phyloP scores from a whole-genome alignment of 192 early-diverging fungal genomes.

The Umbelopsis sp. region DNA sequence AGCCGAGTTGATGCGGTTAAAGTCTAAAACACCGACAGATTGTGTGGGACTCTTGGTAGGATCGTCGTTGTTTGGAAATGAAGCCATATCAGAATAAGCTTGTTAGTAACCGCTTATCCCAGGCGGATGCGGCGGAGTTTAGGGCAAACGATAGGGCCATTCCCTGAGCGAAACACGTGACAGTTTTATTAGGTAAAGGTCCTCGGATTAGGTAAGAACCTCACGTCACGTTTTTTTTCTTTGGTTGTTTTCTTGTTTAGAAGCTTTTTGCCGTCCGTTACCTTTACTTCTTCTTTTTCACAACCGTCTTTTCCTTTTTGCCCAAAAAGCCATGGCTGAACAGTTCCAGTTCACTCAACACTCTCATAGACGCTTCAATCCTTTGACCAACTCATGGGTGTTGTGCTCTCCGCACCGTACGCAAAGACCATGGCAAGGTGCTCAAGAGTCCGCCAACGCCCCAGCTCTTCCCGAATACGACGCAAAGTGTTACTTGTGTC shows the following conservation, averaged over 20 bases:
- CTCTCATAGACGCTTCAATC: constrained; percentile 89
- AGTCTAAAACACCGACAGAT: background rate
- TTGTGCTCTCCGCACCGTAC: constrained; percentile 97
- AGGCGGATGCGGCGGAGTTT: no score
- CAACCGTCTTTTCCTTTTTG: background rate
- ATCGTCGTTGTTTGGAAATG: no score
- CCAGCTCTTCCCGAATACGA: constrained; percentile 67
- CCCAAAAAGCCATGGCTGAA: constrained; percentile 1
- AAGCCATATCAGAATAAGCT: no score
- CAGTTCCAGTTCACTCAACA: constrained; percentile 61
- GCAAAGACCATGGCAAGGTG: constrained; percentile 91
- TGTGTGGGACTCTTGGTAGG: background rate
- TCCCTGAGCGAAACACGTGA: no score
- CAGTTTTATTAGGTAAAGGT: no score
- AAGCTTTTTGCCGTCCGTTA: constrained; percentile 2
- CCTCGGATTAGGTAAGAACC: constrained; percentile 20
- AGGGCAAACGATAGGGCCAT: no score
- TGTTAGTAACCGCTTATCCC: no score
- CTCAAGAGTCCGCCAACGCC: constrained; percentile 54
- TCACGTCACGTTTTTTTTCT: constrained; percentile 19
- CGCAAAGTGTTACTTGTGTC: constrained; percentile 84
- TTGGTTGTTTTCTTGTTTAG: background rate
- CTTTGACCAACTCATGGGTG: constrained; percentile 90
- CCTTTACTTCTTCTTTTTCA: background rate
- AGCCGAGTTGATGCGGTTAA: background rate